Conservation (phyloP, 1,139 yeast genomes). For the Protomyces gravidus region DNA sequence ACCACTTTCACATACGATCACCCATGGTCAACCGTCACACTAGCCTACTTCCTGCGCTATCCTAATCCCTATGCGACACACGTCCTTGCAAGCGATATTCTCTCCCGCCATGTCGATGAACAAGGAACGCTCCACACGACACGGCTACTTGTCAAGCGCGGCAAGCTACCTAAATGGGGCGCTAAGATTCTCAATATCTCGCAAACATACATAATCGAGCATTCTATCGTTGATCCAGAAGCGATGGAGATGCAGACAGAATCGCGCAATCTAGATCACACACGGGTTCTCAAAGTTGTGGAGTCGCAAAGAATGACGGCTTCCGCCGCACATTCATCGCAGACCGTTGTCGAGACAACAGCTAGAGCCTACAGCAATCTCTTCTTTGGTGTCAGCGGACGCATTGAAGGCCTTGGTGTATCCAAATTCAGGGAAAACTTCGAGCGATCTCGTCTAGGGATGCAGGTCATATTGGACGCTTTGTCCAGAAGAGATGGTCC, state of each 20-base stretch:
- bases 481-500: constrained; percentile 44
- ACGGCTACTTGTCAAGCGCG: constrained; percentile 70
- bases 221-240: constrained; percentile 66
- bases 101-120: constrained; percentile 55
- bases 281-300: constrained; percentile 70
- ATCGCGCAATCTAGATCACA: constrained; percentile 82
- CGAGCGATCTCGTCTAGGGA: constrained; percentile 63
- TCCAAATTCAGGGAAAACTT: constrained; percentile 64
- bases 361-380: constrained; percentile 2
- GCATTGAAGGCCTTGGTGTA: constrained; percentile 78
- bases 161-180: constrained; percentile 75
- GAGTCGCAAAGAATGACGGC: constrained; percentile 54
- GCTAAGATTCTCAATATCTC: constrained; percentile 54
- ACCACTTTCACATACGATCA: constrained; percentile 31
- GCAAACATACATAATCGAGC: constrained; percentile 68
- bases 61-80: constrained; percentile 92
- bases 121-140: constrained; percentile 69
- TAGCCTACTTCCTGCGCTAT: constrained; percentile 77
- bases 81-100: constrained; percentile 78
- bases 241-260: constrained; percentile 58
- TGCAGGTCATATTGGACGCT: constrained; percentile 70
- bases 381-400: constrained; percentile 1
- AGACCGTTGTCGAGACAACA: constrained; percentile 43
- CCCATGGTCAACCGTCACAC: constrained; percentile 67
- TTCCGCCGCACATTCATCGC: constrained; percentile 58